Evolutionary conservation across 2,329 filamentous ascomycete genomes (phyloP), one percentile per base, ranked within the genome.

Genomic region (Chrysosporium keratinophilum): DNA sequence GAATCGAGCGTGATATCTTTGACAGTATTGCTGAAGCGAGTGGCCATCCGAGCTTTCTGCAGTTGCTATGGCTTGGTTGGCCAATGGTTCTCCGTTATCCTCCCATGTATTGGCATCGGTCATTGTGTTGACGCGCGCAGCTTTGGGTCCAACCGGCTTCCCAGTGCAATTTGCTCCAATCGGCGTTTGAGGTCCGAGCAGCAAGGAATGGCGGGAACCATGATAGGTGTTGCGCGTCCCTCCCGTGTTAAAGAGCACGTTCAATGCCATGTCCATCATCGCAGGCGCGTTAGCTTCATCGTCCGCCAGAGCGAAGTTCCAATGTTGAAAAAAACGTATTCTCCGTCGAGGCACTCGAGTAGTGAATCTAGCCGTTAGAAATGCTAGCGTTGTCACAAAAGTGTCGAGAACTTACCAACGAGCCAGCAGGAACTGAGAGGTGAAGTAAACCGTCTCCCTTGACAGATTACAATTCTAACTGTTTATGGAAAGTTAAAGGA

Each of bases 251-350:
- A 67, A 67, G 4, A 80, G 68, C 28, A 80, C 67, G 6, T 67
- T 66, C 6, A 80, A 63, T 12, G 72, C 69, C 37, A 66, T 66
- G 23, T 75, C 70, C 74, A 77, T 77, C 74, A 77, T 77, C 5
- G 74, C 69, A 6, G 64, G 59, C 1, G 64, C 66, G 59, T 74
- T 76, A 19, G 65, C 62, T 5, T 69, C 60, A 49, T 74, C 71
- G 28, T 66, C 62, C 0, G 77, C 77, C 54, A 80, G 78, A 1
- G 76, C 73, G 9, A 74, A 72, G 61, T 76, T 77, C 17, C n/a
- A n/a, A 77, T 74, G 73, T 80, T 77, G 20, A 79, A 78, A 59
- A 80, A 79, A 20, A 74, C 71, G 59, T 80, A 77, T 56, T 80
- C 78, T 14, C 75, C 74, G 55, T 80, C 78, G 68, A 80, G 77